Base-by-base conservation (phyloP, 176 grass and related monocot genomes). In the Hordeum marinum region DNA sequence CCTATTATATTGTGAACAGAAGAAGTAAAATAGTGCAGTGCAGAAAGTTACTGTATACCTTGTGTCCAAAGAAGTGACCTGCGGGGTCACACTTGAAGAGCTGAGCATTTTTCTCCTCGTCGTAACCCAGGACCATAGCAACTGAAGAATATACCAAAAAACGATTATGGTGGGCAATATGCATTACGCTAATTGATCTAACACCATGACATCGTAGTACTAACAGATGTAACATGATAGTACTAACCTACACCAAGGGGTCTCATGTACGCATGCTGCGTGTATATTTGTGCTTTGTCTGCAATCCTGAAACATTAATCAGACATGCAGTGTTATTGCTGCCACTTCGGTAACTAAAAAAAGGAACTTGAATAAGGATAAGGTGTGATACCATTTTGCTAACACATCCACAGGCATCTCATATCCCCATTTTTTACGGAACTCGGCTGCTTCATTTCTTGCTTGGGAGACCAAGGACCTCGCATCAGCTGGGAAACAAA, bases 241-340 rank as follows among this genome's bases (percentile, higher is more conserved):
- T 71, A 90, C 91, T 85, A 87, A 99, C 97, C 97, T 81, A 99
- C 77, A 86, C 97, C 97, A 60, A 99, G 94, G 68, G 97, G 97
- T 70, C 97, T 94, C 97, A 99, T 99, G 69, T 99, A 99, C 9
- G 94, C 94, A 90, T 99, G 97, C 26, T 99, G 97, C 9, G 97
- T 99, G 82, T 99, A 99, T 87, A 99, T 87, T 86, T 99, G 94
- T 80, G 97, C 93, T 86, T 99, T 99, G 68, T 99, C 97, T 80
- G 97, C 97, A 59, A 94, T 92, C 97, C 97, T 99, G 86, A 80
- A 83, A 77, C 31, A 83, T 46, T 82, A 63, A 88, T 58, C 52
- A 77, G n/a, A 86, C 41, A 90, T 18, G 59, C 60, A 83, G 57
- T 24, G 52, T 69, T 62, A 77, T 48, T 50, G 21, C 35, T 26